Evolutionary conservation across 176 grass and related monocot species (phyloP), one percentile per base, ranked within the genome.

Genomic region (Carex cristatella): DNA sequence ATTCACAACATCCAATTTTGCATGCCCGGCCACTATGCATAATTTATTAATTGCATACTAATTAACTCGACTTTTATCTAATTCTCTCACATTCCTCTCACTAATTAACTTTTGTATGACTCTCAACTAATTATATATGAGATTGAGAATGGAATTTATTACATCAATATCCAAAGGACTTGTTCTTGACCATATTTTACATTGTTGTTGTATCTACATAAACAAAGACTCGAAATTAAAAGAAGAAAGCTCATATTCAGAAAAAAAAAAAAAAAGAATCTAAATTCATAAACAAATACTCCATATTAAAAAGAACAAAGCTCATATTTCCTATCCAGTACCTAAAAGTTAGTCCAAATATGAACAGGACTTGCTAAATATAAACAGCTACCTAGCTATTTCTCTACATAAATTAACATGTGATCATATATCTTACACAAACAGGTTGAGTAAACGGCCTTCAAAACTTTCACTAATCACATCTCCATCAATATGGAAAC

Each of bases 401-500:
- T 33, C 63, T 74, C 42, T 51, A 74, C 23, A 74, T 5, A 74
- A 74, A 23, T 23, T 23, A 23, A 51, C 40, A 73, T 65, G 7
- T 30, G 4, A 10, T 30, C 0, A 28, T 18, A 14, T 10, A 27
- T 76, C 30, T 35, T 35, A 35, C 32, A 35, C 61, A 83, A 83
- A 83, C 61, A 83, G 15, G 7, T 83, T 83, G 42, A 83, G 64
- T 62, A 83, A 83, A 4, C 23, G 19, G 10, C 27, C 19, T 55
- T 48, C 11, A 83, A 44, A 62, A 63, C 10, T 18, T 64, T 55
- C 33, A 65, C 18, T 27, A 48, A 44, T 63, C 35, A 46, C 79
- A 64, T 62, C 33, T 65, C 57, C 16, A 81, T 48, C 30, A 48
- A 10, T 40, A 61, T 15, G 6, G 7, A 51, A 46, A 32, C 32